Evolutionary conservation across 2,329 filamentous ascomycete species (phyloP).

Genomic region (Lachnellula hyalina): DNA sequence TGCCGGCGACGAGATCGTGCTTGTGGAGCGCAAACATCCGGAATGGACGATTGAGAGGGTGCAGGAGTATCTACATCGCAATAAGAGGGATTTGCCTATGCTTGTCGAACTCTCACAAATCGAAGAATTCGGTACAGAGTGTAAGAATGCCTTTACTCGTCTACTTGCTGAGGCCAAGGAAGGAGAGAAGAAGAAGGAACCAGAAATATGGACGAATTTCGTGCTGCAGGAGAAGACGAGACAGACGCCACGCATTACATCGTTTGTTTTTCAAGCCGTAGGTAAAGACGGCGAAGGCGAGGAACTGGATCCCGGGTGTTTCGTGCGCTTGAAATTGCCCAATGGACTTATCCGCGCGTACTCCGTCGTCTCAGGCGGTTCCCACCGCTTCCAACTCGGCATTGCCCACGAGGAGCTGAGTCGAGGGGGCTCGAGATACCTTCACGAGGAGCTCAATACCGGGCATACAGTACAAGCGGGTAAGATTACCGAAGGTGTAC

Average conservation of each 20-base stretch:
- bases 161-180: constrained; percentile 44
- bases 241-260: constrained; percentile 47
- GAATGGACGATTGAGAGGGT: constrained; percentile 58
- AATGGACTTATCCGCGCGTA: constrained; percentile 54
- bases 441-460: constrained; percentile 44
- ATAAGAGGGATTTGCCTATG: constrained; percentile 44
- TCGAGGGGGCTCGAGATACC: constrained; percentile 55
- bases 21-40: constrained; percentile 51
- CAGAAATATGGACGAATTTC: constrained; percentile 33
- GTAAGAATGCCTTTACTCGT: constrained; percentile 47
- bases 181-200: constrained; percentile 22
- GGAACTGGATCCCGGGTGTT: constrained; percentile 42
- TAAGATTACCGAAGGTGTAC: constrained; percentile 45
- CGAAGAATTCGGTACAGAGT: constrained; percentile 33
- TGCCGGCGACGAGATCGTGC: constrained; percentile 50
- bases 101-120: constrained; percentile 41
- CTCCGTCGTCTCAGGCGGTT: constrained; percentile 50
- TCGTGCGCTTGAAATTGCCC: constrained; percentile 52
- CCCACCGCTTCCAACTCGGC: constrained; percentile 49
- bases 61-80: constrained; percentile 57
- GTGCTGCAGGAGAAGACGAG: constrained; percentile 42
- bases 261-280: constrained; percentile 47
- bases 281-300: constrained; percentile 32
- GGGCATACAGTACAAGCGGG: constrained; percentile 48
- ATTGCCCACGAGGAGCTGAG: constrained; percentile 50